Conservation (phyloP, 1,139 yeast genomes). For the Scheffersomyces segobiensis region DNA sequence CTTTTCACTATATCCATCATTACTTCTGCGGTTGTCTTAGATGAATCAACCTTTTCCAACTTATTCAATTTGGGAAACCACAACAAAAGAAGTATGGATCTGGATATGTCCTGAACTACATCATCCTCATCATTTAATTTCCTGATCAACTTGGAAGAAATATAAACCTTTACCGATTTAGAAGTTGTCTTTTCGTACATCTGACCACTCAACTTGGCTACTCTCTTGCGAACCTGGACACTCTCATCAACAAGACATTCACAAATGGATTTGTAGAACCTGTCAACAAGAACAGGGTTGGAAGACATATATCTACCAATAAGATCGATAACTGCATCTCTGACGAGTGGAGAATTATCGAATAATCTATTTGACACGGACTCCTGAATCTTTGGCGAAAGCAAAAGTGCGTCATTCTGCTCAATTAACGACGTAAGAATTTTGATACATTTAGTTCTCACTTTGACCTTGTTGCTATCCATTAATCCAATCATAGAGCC, state of each 20-base stretch:
- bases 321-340: slow-evolving; percentile 75
- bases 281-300: slow-evolving; percentile 45
- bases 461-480: slow-evolving; percentile 55
- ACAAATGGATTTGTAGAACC: slow-evolving; percentile 52
- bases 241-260: slow-evolving; percentile 60
- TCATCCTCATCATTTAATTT: slow-evolving; percentile 75
- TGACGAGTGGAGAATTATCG: slow-evolving; percentile 69
- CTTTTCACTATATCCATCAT: slow-evolving; percentile 37
- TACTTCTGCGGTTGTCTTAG: slow-evolving; percentile 18
- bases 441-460: slow-evolving; percentile 66
- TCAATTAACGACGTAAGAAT: slow-evolving; percentile 47
- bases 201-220: slow-evolving; percentile 51
- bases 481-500: slow-evolving; percentile 48
- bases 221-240: slow-evolving; percentile 62
- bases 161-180: slow-evolving; percentile 37
- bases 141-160: slow-evolving; percentile 51
- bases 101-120: slow-evolving; percentile 47
- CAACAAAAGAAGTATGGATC: slow-evolving; percentile 36
- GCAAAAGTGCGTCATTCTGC: slow-evolving; percentile 52
- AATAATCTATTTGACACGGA: slow-evolving; percentile 52
- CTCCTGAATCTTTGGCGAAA: slow-evolving; percentile 49
- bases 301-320: slow-evolving; percentile 50
- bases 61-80: slow-evolving; percentile 38
- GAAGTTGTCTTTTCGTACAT: slow-evolving; percentile 42
- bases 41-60: slow-evolving; percentile 1